Evolutionary conservation across 106 monocot genomes (phyloP), one percentile per base, ranked within the genome.

Genomic region (Apostasia shenzhenica): DNA sequence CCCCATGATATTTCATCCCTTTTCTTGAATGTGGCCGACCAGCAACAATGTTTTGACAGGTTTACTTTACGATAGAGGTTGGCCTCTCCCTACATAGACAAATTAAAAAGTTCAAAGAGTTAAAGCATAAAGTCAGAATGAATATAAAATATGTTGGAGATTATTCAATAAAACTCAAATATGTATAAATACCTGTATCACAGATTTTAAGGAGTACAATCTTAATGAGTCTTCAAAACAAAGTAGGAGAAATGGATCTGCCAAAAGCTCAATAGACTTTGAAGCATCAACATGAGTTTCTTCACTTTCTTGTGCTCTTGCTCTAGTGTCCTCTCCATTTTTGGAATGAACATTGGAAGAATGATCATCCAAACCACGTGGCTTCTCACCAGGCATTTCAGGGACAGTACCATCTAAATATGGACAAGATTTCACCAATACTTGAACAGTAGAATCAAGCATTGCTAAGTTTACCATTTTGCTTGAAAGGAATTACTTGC

Each of bases 31-130:
- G 57, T 67, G 51, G 86, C 59, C 54, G 97, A 78, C 97, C 97
- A 97, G 76, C 89, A 87, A 70, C 89, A 89, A 39, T 72, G 79
- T 67, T 83, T 89, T 45, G 47, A 45, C 57, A 97, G 82, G 47
- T 81, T 79, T 54, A 82, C 79, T 72, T 86, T 85, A 4, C 60
- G 72, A 48, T 86, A 54, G 14, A 14, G 63, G 67, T 71, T 78
- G 59, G 43, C 63, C 52, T 68, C 68, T 67, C 86, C 89, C 97
- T 97, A 52, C 14, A 82, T 48, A 8, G 2, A 49, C 14, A 37
- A 8, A 8, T 65, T 44, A 62, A 45, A 13, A 62, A 0, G 26
- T 26, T 26, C 26, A 62, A 65, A 38, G 26, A 48, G 48, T 48
- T 8, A 47, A 47, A 3, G 48, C 14, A 8, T 13, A 65, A 65